Evolutionary conservation across 169 alveolate genomes (phyloP).

Genomic region (Eimeria nieschulzi): DNA sequence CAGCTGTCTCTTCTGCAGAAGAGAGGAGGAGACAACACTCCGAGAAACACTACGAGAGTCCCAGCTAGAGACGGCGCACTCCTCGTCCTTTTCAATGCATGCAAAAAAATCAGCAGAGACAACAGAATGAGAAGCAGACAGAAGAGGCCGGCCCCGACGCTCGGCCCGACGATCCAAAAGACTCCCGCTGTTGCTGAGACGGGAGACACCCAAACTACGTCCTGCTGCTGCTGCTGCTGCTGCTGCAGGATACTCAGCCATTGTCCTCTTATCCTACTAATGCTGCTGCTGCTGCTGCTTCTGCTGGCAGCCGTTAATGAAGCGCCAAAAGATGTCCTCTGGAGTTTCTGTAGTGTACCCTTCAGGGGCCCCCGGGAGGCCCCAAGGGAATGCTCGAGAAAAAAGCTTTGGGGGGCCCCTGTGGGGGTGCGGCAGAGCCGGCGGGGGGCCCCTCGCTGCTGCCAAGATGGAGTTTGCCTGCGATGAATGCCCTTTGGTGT

Average conservation of each 20-base stretch:
- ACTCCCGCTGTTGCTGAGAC: neutral
- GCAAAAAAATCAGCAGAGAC: neutral
- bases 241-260: neutral
- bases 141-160: neutral
- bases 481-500: too few species aligned
- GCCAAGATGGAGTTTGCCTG: too few species aligned
- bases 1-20: neutral
- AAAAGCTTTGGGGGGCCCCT: neutral
- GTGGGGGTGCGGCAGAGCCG: neutral
- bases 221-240: neutral
- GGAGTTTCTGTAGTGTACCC: neutral
- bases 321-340: too few species aligned
- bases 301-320: too few species aligned
- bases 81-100: neutral
- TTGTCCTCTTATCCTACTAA: neutral
- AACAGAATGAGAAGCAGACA: too few species aligned
- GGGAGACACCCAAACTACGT: neutral
- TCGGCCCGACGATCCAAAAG: neutral
- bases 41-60: neutral
- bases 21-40: neutral
- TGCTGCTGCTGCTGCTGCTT: neutral
- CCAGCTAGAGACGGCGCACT: neutral
- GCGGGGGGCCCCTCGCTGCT: conserved; percentile 13
- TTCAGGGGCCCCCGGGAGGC: neutral
- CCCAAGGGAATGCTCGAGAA: neutral